Evolutionary conservation across 306 rosid genomes (phyloP).

Genomic region (Dicorynia guianensis): DNA sequence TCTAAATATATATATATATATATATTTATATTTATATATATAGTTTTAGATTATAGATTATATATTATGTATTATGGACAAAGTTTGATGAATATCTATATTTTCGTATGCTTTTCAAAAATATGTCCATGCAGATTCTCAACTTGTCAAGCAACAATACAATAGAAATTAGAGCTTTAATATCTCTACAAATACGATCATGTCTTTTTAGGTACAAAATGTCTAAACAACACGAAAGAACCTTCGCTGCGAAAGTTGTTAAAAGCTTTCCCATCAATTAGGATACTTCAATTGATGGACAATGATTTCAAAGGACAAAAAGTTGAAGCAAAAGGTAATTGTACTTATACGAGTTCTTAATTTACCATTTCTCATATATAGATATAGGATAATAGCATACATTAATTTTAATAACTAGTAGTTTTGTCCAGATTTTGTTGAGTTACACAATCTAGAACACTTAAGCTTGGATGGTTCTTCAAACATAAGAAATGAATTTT

Average conservation of each 20-base stretch:
- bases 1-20: no score
- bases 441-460: constrained; percentile 16
- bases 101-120: constrained; percentile 14
- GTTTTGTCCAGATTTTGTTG: background rate
- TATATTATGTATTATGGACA: no score
- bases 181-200: no score
- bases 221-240: background rate
- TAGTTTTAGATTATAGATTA: no score
- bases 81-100: no score
- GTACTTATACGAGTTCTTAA: background rate
- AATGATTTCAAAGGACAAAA: background rate
- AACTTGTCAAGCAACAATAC: background rate
- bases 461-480: background rate
- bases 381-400: no score
- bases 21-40: no score
- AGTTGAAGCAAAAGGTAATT: constrained; percentile 16
- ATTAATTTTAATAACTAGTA: no score
- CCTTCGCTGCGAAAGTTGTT: constrained; percentile 1
- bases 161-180: no score
- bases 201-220: constrained; percentile 11
- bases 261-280: constrained; percentile 29
- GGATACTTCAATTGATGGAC: background rate
- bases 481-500: background rate
- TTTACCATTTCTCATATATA: background rate
- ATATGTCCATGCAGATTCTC: constrained; percentile 9